A percentile compares a stretch with the other conserved stretches of the same genome.
Evolutionary conservation across 2,329 filamentous ascomycete genomes (phyloP).

Genomic region (Hymenoscyphus fructigenus): DNA sequence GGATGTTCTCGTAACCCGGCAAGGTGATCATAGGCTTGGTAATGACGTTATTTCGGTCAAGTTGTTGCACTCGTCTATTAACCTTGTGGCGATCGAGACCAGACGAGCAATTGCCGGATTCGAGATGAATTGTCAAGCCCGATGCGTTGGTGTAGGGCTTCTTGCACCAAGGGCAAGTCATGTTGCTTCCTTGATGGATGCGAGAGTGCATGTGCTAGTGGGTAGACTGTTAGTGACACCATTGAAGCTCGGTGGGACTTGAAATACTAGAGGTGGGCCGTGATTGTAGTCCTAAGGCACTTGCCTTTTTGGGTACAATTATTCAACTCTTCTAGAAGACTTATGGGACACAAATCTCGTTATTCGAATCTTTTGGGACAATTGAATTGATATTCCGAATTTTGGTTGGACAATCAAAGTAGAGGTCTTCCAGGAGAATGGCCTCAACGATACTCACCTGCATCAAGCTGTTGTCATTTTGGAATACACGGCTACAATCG

Average conservation of each 20-base stretch:
- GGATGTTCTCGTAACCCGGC: constrained; percentile 38
- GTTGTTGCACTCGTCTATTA: constrained; percentile 44
- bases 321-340: too few relatives aligned
- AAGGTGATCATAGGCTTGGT: constrained; percentile 52
- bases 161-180: constrained; percentile 57
- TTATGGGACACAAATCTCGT: too few relatives aligned
- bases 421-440: too few relatives aligned
- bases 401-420: background rate
- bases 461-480: constrained; percentile 26
- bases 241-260: background rate
- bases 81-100: constrained; percentile 49
- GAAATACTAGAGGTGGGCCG: background rate
- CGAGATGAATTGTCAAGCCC: constrained; percentile 60
- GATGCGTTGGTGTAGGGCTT: constrained; percentile 48
- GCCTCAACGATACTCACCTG: constrained; percentile 19
- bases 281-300: too few relatives aligned
- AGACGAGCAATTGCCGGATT: constrained; percentile 48
- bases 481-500: constrained; percentile 26
- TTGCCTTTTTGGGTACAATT: too few relatives aligned
- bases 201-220: constrained; percentile 55
- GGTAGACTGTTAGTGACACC: background rate
- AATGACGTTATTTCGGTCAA: constrained; percentile 49
- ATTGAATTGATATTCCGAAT: background rate
- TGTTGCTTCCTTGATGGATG: constrained; percentile 44
- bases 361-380: too few relatives aligned